These are phyloP conservation scores for Candida sp. DNA, from an alignment of 1,139 yeast genomes.

Conservation along the genomic window DNA sequence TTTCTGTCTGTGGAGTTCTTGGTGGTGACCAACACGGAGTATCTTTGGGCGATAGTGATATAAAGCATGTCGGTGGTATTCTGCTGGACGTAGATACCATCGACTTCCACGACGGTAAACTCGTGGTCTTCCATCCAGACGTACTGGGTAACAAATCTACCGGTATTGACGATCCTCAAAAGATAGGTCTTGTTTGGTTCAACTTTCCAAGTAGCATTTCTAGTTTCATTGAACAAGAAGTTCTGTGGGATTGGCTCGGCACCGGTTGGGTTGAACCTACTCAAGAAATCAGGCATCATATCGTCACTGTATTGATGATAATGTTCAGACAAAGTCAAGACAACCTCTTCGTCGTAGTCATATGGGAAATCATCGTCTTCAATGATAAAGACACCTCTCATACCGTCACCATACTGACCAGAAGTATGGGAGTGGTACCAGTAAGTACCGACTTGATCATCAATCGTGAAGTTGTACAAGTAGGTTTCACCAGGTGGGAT, in stretches of 20 bases:
- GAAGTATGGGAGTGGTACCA: conserved; percentile 89
- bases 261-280: conserved; percentile 78
- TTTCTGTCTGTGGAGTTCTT: conserved; percentile 51
- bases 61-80: conserved; percentile 58
- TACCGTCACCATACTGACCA: conserved; percentile 79
- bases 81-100: conserved; percentile 69
- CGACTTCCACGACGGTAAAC: conserved; percentile 71
- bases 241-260: conserved; percentile 83
- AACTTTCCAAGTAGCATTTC: conserved; percentile 59
- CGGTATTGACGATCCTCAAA: conserved; percentile 65
- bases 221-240: conserved; percentile 65
- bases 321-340: conserved; percentile 61
- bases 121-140: conserved; percentile 70
- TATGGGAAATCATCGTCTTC: conserved; percentile 66
- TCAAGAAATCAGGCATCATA: conserved; percentile 52
- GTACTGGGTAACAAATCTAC: conserved; percentile 75
- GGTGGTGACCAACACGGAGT: conserved; percentile 64
- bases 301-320: conserved; percentile 57
- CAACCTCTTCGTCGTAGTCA: conserved; percentile 64
- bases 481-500: conserved; percentile 67
- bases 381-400: conserved; percentile 70
- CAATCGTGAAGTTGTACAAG: conserved; percentile 67
- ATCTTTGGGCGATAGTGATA: conserved; percentile 74
- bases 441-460: conserved; percentile 71
- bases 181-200: conserved; percentile 68